Base-by-base conservation (phyloP, 106 monocot species). In the Platanthera zijinensis region DNA sequence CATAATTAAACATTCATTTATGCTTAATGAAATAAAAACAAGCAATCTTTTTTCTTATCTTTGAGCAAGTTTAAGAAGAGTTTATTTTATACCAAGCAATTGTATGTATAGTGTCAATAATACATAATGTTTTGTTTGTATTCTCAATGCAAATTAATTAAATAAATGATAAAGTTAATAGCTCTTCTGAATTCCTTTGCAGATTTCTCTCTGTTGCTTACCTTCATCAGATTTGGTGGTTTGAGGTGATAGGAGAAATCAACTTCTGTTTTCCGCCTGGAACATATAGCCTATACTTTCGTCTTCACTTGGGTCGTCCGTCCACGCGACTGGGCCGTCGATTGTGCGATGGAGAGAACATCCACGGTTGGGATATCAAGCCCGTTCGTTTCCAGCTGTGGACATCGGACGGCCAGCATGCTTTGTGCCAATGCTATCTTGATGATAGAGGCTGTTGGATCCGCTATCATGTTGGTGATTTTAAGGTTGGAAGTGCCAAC, bases 221-320 rank as follows among this genome's bases (percentile, higher is more conserved):
- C 30, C 87, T 87, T n/a, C 82, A 84, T 52, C 87, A 87, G 25
- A 79, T 82, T 4, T 87, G 87, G 84, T 87, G 87, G 84, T 62
- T 84, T 51, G 87, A 87, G 56, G 87, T 87, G 32, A 57, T 25
- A 3, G 87, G 87, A 4, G 87, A 87, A 76, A 54, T 84, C 8
- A 76, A 87, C 7, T 87, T 87, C 84, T 78, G 59, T 72, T 84
- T 87, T 76, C 87, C 87, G 0, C 62, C 50, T 3, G 84, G 87
- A 12, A 77, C 78, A 39, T 87, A 87, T 75, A 87, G 84, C 59
- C 75, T 87, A 11, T 87, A 75, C 77, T 87, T 82, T 14, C 74
- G 82, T 8, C 76, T 87, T 10, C 84, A 87, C 70, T 76, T 87
- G 6, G 87, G 87, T 8, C 78, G 78, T 39, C 54, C 84, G 22